A percentile compares a stretch with the other conserved stretches of the same genome.
Evolutionary conservation across 2,329 filamentous ascomycete genomes (phyloP).

Genomic region (Curvularia sp.): DNA sequence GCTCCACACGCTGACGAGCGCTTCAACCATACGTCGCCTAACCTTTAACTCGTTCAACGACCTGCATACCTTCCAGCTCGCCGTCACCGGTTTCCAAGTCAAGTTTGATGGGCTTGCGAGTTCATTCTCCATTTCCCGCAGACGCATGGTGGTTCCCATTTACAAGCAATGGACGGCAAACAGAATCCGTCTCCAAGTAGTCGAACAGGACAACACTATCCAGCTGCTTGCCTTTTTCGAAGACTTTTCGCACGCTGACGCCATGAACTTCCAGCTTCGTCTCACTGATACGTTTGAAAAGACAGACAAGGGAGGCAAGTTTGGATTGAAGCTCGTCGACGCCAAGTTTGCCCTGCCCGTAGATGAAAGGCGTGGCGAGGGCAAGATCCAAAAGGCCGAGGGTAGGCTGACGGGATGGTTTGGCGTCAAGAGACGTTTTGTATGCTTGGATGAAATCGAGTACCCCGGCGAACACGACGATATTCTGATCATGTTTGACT

Average conservation of each 20-base stretch:
- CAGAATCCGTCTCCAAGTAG: slow-evolving; percentile 79
- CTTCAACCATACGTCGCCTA: slow-evolving; percentile 73
- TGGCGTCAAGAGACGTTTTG: slow-evolving; percentile 71
- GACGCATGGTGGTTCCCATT: slow-evolving; percentile 88
- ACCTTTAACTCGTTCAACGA: slow-evolving; percentile 57
- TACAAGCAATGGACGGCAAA: slow-evolving; percentile 93
- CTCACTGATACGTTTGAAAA: slow-evolving; percentile 82
- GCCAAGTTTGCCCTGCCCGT: slow-evolving; percentile 87
- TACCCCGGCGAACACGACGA: slow-evolving; percentile 93
- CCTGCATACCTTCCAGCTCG: slow-evolving; percentile 78
- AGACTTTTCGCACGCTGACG: slow-evolving; percentile 83
- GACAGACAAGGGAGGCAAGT: slow-evolving; percentile 61
- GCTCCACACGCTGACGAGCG: slow-evolving; percentile 63
- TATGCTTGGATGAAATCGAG: slow-evolving; percentile 86
- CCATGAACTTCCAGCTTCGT: slow-evolving; percentile 88
- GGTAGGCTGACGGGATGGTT: slow-evolving; percentile 55
- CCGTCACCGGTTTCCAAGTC: slow-evolving; percentile 80
- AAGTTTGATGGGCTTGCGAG: slow-evolving; percentile 63
- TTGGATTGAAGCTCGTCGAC: slow-evolving; percentile 80
- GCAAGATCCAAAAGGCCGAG: slow-evolving; percentile 59
- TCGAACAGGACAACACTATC: slow-evolving; percentile 75
- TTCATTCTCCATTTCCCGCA: slow-evolving; percentile 80
- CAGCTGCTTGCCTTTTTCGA: slow-evolving; percentile 88
- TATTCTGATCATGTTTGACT: slow-evolving; percentile 84
- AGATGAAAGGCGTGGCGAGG: slow-evolving; percentile 56